Evolutionary conservation across 495 filamentous ascomycete species (phyloP).

Genomic region (Aspergillus indologenus): DNA sequence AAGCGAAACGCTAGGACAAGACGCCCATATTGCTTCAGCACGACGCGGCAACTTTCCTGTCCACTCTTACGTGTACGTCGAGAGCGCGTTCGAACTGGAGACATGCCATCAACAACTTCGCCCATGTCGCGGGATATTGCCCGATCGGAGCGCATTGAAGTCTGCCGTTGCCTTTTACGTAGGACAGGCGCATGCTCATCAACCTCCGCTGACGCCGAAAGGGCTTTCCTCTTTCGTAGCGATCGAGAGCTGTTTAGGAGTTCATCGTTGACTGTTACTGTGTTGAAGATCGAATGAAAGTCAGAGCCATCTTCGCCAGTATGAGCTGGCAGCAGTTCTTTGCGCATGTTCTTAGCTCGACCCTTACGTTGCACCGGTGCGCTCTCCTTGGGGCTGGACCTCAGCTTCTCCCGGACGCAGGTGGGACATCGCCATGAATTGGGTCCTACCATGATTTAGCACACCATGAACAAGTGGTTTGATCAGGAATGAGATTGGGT

Average conservation of each 20-base stretch:
- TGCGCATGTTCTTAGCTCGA: slow-evolving; percentile 55
- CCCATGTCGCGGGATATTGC: slow-evolving; percentile 17
- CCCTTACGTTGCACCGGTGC: slow-evolving; percentile 39
- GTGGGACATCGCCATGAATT: slow-evolving; percentile 75
- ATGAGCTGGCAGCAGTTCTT: slow-evolving; percentile 74
- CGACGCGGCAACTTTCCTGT: slow-evolving; percentile 36
- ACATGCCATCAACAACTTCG: slow-evolving; percentile 24
- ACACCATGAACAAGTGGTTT: slow-evolving; percentile 9
- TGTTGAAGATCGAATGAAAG: slow-evolving; percentile 81
- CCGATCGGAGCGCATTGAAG: slow-evolving; percentile 25
- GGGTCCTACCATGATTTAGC: slow-evolving; percentile 31
- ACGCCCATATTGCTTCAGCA: slow-evolving; percentile 38
- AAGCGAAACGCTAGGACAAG: slow-evolving; percentile 60
- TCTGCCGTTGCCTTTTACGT: slow-evolving; percentile 45
- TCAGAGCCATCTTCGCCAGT: slow-evolving; percentile 67
- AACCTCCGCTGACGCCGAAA: slow-evolving; percentile 51
- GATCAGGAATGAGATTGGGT: slow-evolving; percentile 25
- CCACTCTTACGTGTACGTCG: slow-evolving; percentile 36
- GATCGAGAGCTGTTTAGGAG: slow-evolving; percentile 81
- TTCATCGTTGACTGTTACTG: slow-evolving; percentile 72
- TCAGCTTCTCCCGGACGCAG: slow-evolving; percentile 66
- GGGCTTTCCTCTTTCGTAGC: slow-evolving; percentile 80
- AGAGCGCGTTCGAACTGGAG: slow-evolving; percentile 34
- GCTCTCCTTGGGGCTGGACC: slow-evolving; percentile 43
- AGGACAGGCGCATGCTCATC: slow-evolving; percentile 50